Evolutionary conservation across 2,329 filamentous ascomycete species (phyloP).

Genomic region (Talaromyces sp.): DNA sequence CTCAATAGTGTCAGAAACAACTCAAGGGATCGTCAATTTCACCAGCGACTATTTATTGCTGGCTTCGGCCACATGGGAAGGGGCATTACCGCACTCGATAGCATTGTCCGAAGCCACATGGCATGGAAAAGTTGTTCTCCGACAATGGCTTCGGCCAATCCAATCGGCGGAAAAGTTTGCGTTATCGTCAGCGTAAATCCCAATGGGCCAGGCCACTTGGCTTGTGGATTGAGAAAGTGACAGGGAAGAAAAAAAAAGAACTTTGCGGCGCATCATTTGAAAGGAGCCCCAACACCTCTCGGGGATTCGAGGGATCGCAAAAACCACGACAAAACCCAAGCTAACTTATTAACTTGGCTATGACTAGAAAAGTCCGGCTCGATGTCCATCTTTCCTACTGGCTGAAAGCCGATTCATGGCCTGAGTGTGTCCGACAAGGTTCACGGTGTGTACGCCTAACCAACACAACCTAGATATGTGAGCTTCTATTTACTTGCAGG

Average conservation of each 20-base stretch:
- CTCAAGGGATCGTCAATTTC: not conserved
- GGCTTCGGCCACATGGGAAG: conserved; percentile 5
- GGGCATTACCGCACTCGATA: not conserved
- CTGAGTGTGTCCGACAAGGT: not conserved
- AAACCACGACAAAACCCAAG: not conserved
- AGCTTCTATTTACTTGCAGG: not conserved
- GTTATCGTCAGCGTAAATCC: not conserved
- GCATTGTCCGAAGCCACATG: conserved; percentile 6
- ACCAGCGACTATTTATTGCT: conserved; percentile 1
- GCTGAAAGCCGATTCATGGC: not conserved
- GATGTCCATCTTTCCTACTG: not conserved
- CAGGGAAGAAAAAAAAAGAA: conserved; percentile 8
- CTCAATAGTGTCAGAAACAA: not conserved
- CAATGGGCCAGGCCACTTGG: not conserved
- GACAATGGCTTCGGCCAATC: not conserved
- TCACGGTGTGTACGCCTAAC: not conserved
- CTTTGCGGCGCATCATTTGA: not conserved
- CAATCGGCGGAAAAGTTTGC: not conserved
- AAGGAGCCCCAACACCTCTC: not conserved
- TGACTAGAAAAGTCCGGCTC: not conserved
- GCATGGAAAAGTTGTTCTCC: conserved; percentile 3
- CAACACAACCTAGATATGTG: not conserved
- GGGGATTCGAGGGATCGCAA: not conserved
- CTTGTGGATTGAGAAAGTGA: conserved; percentile 5
- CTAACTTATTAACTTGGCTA: not conserved